Percentiles rank a stretch among this genome's conserved stretches.
Conservation (phyloP, 2,329 filamentous ascomycete genomes). For the Alternaria panax region DNA sequence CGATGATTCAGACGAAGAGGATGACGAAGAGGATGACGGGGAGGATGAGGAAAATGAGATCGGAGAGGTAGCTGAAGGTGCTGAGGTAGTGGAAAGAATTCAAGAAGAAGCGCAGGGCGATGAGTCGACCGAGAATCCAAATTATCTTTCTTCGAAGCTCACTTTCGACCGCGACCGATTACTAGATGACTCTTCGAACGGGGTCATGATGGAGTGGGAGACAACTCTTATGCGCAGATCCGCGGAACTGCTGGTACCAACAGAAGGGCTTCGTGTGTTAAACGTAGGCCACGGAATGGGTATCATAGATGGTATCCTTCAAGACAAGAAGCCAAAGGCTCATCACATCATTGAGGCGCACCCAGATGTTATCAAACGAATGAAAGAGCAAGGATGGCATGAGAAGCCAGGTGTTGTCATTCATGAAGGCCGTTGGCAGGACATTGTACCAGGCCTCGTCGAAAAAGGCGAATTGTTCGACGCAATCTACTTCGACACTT, state of each 20-base stretch:
- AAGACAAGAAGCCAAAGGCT: conserved; percentile 52
- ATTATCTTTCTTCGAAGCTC: conserved; percentile 57
- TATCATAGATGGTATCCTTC: conserved; percentile 58
- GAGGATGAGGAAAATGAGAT: conserved; percentile 56
- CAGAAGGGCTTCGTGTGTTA: conserved; percentile 54
- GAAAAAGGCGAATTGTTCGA: conserved; percentile 55
- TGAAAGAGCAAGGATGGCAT: conserved; percentile 58
- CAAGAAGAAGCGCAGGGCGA: conserved; percentile 34
- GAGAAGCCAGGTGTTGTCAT: conserved; percentile 58
- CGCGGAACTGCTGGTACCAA: conserved; percentile 52
- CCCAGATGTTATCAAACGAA: conserved; percentile 55
- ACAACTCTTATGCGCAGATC: conserved; percentile 57
- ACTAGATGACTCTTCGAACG: conserved; percentile 58
- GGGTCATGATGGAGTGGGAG: conserved; percentile 64
- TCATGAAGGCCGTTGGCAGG: conserved; percentile 60
- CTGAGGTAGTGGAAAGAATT: conserved; percentile 38
- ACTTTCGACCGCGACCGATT: conserved; percentile 57
- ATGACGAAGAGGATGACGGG: conserved; percentile 58
- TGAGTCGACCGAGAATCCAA: conserved; percentile 54
- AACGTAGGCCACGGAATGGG: conserved; percentile 62
- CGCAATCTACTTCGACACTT: conserved; percentile 92
- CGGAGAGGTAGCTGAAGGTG: conserved; percentile 34
- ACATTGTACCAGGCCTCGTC: conserved; percentile 55
- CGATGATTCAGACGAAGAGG: conserved; percentile 59
- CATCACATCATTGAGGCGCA: conserved; percentile 63